Conservation (phyloP, 78 protist species). For the Dictyostelium firmibasis region DNA sequence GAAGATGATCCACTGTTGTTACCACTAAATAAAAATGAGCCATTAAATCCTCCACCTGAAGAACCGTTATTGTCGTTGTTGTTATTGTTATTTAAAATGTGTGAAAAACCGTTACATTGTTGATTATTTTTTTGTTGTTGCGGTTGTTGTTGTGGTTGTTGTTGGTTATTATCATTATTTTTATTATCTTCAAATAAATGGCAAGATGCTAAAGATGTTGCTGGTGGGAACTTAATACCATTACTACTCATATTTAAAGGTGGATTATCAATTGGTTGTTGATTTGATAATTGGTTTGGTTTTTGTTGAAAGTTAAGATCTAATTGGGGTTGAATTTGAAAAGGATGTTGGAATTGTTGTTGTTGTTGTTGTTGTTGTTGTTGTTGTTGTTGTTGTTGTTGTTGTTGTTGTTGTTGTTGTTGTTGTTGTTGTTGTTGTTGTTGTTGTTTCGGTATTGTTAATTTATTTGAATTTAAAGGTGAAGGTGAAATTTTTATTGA, state of each 20-base stretch:
- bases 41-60: not conserved
- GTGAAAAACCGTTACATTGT: slow-evolving; percentile 3
- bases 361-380: not conserved
- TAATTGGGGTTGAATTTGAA: slow-evolving; percentile 4
- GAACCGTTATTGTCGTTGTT: not conserved
- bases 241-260: slow-evolving; percentile 18
- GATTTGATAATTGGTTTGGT: not conserved
- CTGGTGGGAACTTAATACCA: not conserved
- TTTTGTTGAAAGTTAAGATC: not conserved
- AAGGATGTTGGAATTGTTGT: not conserved
- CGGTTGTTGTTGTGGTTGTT: not conserved
- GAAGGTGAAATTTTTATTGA: slow-evolving; percentile 22
- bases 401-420: not conserved
- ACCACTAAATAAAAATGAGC: not conserved
- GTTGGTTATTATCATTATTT: not conserved
- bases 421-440: not conserved
- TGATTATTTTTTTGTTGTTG: slow-evolving; percentile 3
- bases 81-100: not conserved
- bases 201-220: not conserved
- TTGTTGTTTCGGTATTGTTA: not conserved
- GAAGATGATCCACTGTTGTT: not conserved
- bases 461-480: not conserved
- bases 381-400: not conserved
- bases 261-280: not conserved
- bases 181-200: not conserved